Base-by-base conservation (phyloP, 257 asterid genomes). In the Plantago ovata region DNA sequence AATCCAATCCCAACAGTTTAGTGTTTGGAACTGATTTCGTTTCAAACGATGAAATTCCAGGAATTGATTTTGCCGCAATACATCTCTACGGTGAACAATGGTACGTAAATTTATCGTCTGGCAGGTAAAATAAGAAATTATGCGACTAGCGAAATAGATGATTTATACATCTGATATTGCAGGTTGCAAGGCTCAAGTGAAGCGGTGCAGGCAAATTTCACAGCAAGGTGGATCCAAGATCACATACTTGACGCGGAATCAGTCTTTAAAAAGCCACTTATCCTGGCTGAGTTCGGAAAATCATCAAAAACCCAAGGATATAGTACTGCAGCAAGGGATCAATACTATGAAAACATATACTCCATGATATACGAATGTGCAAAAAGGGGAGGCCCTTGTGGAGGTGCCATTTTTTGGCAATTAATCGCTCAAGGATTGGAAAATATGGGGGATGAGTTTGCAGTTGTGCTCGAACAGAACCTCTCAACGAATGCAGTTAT, bases 351-450 rank as follows among this genome's bases (percentile, higher is more conserved):
- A 0, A 53, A 40, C 10, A 36, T 80, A 15, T 83, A 53, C 44
- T 49, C 41, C 24, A 40, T 19, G 7, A 75, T 84, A 0, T 77
- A 75, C 4, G n/a, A 60, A 0, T 63, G 77, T 36, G 84, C 87
- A 0, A 46, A 59, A 28, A 66, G 46, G 14, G 78, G 79, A 6
- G 92, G 92, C 16, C 62, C 88, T 0, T 77, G 84, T 61, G 84
- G 74, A 0, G 83, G 92, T 0, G 74, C 80, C 0, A 28, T 83
- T 21, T 74, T 83, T 36, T 83, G 87, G 87, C 85, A 83, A 47
- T 52, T 83, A 9, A 70, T 83, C 80, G 83, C 80, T 19, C 51
- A 65, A 6, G 81, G 81, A 24, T 75, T 83, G 85, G 81, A 72
- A 4, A 58, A 52, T 28, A 77, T 69, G 74, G 62, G 76, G 3